Evolutionary conservation across 768 basidiomycete species (phyloP), one percentile per base, ranked within the genome.

Genomic region (Lactifluus subvellereus): DNA sequence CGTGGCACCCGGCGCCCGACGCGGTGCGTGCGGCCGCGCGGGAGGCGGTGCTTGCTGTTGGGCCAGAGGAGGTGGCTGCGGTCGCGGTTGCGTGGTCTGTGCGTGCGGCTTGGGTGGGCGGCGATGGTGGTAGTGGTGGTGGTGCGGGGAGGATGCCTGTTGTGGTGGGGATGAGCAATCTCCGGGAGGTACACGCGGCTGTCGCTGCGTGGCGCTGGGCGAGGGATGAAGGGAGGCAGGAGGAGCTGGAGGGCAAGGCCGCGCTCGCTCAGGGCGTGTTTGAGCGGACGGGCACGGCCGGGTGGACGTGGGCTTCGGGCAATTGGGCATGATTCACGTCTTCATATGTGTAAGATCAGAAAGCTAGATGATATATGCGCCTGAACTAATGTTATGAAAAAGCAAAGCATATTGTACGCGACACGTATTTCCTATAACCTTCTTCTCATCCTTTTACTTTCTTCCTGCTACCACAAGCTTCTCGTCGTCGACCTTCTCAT

Each of bases 1-100:
- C 72, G 2, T 94, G 91, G 92, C 91, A 94, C 70, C 90, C 91
- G 16, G 89, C 90, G 6, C 80, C 90, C 20, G 69, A 72, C 14
- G 74, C 69, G 13, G 62, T 91, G 45, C 77, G 70, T 32, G 72
- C 74, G 13, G 84, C 82, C 0, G 79, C 77, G 8, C 62, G 68
- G 20, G 71, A 74, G 9, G 83, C 81, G 0, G 61, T 71, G 14
- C 64, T 70, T 7, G 56, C 62, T 5, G 68, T 68, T 49, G 69
- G 77, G 80, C 71, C 73, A 16, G 77, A 73, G 33, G 81, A 78
- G 50, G 73, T 92, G 32, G 80, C 84, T 0, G 77, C 83, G 64
- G 76, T 93, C 30, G 91, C 94, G 3, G 75, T 92, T 32, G 88
- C 89, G 11, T 94, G 82, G 72, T 81, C 86, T 1, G 81, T 89